Evolutionary conservation across 495 filamentous ascomycete species (phyloP).

Genomic region (Aspergillus mulundensis): DNA sequence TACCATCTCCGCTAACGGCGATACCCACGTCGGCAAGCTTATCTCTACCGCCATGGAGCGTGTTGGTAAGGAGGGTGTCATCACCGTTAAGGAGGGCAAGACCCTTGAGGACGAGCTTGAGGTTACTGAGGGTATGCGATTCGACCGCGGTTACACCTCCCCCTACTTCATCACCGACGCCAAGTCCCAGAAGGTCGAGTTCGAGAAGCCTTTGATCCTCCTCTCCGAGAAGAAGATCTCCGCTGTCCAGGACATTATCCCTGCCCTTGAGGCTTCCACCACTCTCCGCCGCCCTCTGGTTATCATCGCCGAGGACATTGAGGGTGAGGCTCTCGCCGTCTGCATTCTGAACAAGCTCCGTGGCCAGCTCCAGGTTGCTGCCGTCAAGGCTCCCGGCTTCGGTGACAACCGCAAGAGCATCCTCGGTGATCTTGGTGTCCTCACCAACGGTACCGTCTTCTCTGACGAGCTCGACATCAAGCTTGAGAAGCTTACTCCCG

Average conservation of each 20-base stretch:
- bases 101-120: constrained; percentile 97
- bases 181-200: constrained; percentile 98
- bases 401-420: constrained; percentile 99
- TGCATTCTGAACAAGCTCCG: constrained; percentile 99
- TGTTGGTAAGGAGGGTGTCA: constrained; percentile 99
- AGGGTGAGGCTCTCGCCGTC: constrained; percentile 95
- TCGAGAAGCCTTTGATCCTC: constrained; percentile 97
- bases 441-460: constrained; percentile 97
- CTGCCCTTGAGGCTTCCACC: constrained; percentile 93
- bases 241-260: constrained; percentile 95
- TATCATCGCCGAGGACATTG: constrained; percentile 98
- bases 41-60: constrained; percentile 99
- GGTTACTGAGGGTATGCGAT: constrained; percentile 98
- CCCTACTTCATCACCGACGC: constrained; percentile 99
- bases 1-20: constrained; percentile 96
- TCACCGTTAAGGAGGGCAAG: constrained; percentile 99
- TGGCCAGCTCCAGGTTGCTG: constrained; percentile 96
- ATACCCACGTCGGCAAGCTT: constrained; percentile 89
- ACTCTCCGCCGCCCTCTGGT: constrained; percentile 91
- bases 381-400: constrained; percentile 98
- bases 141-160: constrained; percentile 97
- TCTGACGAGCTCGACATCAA: constrained; percentile 97
- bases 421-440: constrained; percentile 88
- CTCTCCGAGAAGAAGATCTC: constrained; percentile 99
- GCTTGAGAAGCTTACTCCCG: constrained; percentile 92